Evolutionary conservation across 2,329 filamentous ascomycete species (phyloP), one percentile per base, ranked within the genome.

Genomic region (Dactylellina drechsleri): DNA sequence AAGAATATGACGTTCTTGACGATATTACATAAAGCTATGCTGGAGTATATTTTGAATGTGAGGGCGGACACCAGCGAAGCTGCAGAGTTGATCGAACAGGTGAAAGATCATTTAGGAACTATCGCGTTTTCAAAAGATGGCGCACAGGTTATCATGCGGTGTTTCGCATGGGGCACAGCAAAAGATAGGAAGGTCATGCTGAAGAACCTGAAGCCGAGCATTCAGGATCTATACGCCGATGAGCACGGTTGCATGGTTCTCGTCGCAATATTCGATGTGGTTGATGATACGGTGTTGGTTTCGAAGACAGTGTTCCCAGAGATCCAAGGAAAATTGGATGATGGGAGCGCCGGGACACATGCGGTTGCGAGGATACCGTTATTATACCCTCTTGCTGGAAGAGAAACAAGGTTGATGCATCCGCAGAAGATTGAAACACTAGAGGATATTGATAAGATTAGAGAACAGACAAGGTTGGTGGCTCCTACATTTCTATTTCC

Each of bases 1-100:
- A 99, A 99, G 87, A 95, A 95, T 83, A 90, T 95, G 83, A 96
- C 92, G 0, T 94, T 92, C 8, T 98, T 99, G 83, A 98, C 94
- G 1, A 96, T 99, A 87, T 87, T 99, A 18, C 96, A 99, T 82
- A 95, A 98, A 80, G 95, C 95, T 58, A 97, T 99, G 93, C 85
- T 97, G 73, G 94, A 99, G 81, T 99, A 97, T 83, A 97, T 94
- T 83, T 84, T 92, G 62, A 94, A 91, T 79, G 88, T 90, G 54
- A 90, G 91, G 77, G 85, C 87, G 3, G 93, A 91, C 2, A 92
- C 89, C 52, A 89, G 92, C 70, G 94, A 98, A 81, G 89, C 92
- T 49, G 91, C 86, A 36, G 93, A 96, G 79, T 97, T 97, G 80
- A 84, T 96, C 70, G 93, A 98, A 82, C 86, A 96, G 78, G 85